A percentile compares a stretch with the other conserved stretches of the same genome.
Conservation (phyloP, 2,329 filamentous ascomycete species). For the Chaetomium globosum region DNA sequence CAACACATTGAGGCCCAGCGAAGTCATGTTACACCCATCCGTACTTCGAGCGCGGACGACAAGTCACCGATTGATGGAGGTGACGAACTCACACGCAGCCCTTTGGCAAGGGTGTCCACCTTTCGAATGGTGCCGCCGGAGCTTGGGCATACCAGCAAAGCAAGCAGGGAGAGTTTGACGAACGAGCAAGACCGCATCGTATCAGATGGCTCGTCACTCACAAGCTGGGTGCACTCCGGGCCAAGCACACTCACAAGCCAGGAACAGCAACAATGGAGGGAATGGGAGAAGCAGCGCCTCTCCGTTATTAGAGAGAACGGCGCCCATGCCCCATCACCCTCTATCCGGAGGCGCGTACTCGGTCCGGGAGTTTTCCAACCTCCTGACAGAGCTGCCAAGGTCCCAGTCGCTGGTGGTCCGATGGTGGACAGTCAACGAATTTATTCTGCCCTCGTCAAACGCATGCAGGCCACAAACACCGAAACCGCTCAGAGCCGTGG, state of each 20-base stretch:
- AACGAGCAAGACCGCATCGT: conserved; percentile 44
- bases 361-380: conserved; percentile 37
- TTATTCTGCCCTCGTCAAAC: conserved; percentile 66
- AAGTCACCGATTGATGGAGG: conserved; percentile 27
- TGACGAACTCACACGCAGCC: conserved; percentile 39
- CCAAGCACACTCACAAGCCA: conserved; percentile 56
- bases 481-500: conserved; percentile 27
- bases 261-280: conserved; percentile 44
- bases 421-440: conserved; percentile 60
- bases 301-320: conserved; percentile 65
- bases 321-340: conserved; percentile 47
- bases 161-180: conserved; percentile 56
- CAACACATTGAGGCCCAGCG: conserved; percentile 57
- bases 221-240: conserved; percentile 71
- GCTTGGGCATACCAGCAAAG: conserved; percentile 55
- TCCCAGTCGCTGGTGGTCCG: conserved; percentile 32
- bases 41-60: conserved; percentile 11
- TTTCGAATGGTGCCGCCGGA: conserved; percentile 53
- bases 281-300: conserved; percentile 60
- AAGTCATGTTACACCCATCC: conserved; percentile 37
- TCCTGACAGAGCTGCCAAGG: conserved; percentile 26
- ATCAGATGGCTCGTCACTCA: conserved; percentile 63
- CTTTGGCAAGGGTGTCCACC: conserved; percentile 54
- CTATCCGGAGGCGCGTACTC: conserved; percentile 38
- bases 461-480: conserved; percentile 49